Evolutionary conservation across 2,329 filamentous ascomycete genomes (phyloP), one percentile per base, ranked within the genome.

Genomic region (Penicillium polonicum): DNA sequence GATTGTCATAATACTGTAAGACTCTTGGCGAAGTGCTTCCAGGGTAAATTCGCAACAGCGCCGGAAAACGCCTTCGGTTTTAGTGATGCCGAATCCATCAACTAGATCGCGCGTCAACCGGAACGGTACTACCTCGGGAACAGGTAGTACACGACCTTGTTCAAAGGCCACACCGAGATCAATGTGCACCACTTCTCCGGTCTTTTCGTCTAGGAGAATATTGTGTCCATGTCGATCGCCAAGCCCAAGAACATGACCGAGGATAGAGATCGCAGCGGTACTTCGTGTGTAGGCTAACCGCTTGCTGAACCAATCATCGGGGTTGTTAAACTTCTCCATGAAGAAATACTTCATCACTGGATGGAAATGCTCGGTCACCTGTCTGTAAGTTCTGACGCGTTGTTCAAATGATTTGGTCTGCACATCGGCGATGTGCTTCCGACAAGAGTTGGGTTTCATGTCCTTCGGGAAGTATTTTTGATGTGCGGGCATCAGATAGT

Each of bases 21-120:
- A 90, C 73, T 99, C 94, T 68, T 96, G 90, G n/a, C 94, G 88
- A 36, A 99, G 80, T 2, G 95, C 92, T 61, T 97, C 92, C 33
- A 99, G 85, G 0, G 92, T 97, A 72, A 97, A 97, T 72, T 99
- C 95, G 74, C 94, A 99, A 76, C 93, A 97, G n/a, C 95, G 86
- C 8, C 94, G 86, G 79, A 97, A 99, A 0, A 97, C 92, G 4
- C 94, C 94, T 74, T 99, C 95, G 0, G 92, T 96, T 68, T 90
- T 91, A 3, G 91, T 95, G 65, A 96, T 89, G 29, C 94, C 94
- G 90, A 99, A 97, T 27, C 91, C 95, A 70, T 99, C 95, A 5
- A 97, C 90, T 53, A 99, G 88, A 68, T 99, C 94, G 53, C 94
- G 85, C 10, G 94, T 97, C 52, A 99, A 79, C 0, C 94, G 87